Conservation (phyloP, 2,329 filamentous ascomycete genomes). For the Xylogone sp. region DNA sequence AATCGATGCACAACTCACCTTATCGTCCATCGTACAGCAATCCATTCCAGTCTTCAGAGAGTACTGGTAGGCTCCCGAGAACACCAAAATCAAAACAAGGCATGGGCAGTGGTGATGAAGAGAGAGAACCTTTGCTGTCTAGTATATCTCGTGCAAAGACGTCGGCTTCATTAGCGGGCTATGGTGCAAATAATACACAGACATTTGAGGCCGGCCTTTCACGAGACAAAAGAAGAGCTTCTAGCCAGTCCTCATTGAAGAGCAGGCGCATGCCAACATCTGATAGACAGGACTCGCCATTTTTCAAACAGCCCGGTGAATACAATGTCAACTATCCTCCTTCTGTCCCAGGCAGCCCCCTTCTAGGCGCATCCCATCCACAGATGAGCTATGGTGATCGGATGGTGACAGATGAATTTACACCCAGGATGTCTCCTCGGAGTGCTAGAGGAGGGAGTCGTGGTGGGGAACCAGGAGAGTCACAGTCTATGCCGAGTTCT, state of each 20-base stretch:
- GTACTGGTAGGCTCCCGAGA: slow-evolving; percentile 15
- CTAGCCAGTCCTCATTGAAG: slow-evolving; percentile 40
- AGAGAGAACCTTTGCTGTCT: slow-evolving; percentile 52
- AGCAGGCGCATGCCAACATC: slow-evolving; percentile 29
- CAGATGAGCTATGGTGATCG: slow-evolving; percentile 63
- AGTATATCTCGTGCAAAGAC: slow-evolving; percentile 33
- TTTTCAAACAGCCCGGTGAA: slow-evolving; percentile 34
- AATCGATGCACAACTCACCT: slow-evolving; percentile 28
- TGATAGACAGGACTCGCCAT: slow-evolving; percentile 18
- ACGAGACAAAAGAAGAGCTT: slow-evolving; percentile 13
- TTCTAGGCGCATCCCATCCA: slow-evolving; percentile 42
- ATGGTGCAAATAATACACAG: slow-evolving; percentile 36
- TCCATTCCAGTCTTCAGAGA: slow-evolving; percentile 24
- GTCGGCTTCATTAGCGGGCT: slow-evolving; percentile 15
- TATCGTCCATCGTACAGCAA: slow-evolving; percentile 29
- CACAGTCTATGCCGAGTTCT: slow-evolving; percentile 7
- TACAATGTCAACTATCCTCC: slow-evolving; percentile 68
- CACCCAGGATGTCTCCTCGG: slow-evolving; percentile 18
- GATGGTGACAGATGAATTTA: slow-evolving; percentile 66
- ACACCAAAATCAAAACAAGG: slow-evolving; percentile 32
- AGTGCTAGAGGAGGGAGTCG: neutral
- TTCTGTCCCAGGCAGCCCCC: slow-evolving; percentile 61
- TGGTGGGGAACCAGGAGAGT: slow-evolving; percentile 22
- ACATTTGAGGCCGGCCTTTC: neutral
- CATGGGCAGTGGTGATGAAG: slow-evolving; percentile 41